Evolutionary conservation across 805 yeast genomes (phyloP).

Genomic region (Saturnispora ahearnii): DNA sequence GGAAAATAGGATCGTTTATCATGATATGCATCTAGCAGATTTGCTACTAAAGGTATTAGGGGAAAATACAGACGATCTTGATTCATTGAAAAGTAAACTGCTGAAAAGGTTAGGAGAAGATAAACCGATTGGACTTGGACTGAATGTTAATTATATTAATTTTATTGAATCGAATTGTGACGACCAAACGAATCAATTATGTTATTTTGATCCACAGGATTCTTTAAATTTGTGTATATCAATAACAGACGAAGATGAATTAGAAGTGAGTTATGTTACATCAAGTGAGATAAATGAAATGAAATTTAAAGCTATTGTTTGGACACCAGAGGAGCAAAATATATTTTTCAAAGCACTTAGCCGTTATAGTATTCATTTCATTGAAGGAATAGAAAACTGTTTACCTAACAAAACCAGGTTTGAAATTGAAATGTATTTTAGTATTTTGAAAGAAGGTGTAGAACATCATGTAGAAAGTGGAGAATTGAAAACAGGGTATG

Average conservation of each 20-base stretch:
- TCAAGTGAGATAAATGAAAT: background rate
- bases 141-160: slow-evolving; percentile 3
- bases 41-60: background rate
- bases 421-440: slow-evolving; percentile 36
- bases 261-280: slow-evolving; percentile 25
- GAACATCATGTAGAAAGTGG: slow-evolving; percentile 10
- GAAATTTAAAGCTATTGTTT: slow-evolving; percentile 14
- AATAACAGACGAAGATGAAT: slow-evolving; percentile 1
- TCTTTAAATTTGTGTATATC: background rate
- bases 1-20: background rate
- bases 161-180: slow-evolving; percentile 6
- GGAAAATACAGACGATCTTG: background rate
- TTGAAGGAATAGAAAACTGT: slow-evolving; percentile 31
- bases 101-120: background rate
- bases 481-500: slow-evolving; percentile 19
- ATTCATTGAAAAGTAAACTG: background rate
- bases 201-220: background rate
- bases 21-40: slow-evolving; percentile 1
- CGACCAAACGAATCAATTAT: slow-evolving; percentile 1
- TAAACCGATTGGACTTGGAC: background rate
- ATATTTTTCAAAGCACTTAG: slow-evolving; percentile 41
- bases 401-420: slow-evolving; percentile 36
- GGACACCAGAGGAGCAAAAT: slow-evolving; percentile 44
- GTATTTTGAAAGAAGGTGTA: slow-evolving; percentile 24
- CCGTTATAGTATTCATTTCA: slow-evolving; percentile 39